Base-by-base conservation (phyloP, 805 yeast species). In the Yamadazyma laniorum region DNA sequence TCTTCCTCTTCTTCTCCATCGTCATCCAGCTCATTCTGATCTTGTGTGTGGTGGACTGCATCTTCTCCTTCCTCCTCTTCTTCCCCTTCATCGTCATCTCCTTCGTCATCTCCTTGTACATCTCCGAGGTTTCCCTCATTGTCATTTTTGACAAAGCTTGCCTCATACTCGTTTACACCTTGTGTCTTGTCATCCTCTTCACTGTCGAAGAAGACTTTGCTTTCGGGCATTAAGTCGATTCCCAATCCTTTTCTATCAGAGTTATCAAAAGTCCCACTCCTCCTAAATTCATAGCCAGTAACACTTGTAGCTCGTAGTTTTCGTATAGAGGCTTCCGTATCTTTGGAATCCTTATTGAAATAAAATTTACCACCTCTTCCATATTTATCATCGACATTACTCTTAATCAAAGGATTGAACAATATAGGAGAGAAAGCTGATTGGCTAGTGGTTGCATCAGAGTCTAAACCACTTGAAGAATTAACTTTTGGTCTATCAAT, bases 301-400 rank as follows among this genome's bases (percentile, higher is more conserved):
- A 63, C 67, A 47, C 68, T 64, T 2, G 70, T 63, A 3, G 68
- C 69, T 39, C 70, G 42, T 4, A 61, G 32, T 17, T 45, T 45
- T 30, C 49, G 52, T 30, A 50, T 37, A 18, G 49, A 51, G 3
- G 39, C 18, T 14, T 58, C 63, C 3, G 44, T 35, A 16, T 49
- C 63, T 12, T 34, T 39, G 7, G 55, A 36, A 13, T 67, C 72
- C 32, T 60, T 56, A 4, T 60, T 64, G 12, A 85, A 86, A 54
- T 80, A 89, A 55, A 85, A 91, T 53, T 90, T 85, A 2, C 99
- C 99, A 5, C 99, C 99, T 46, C 74, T 74, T 9, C 82, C 82
- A 52, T 91, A 91, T 53, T 91, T 91, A 40, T 85, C 79, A 55
- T 91, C 98, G 27, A 91, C 80, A 41, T 76, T 79, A 32, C 77